These are phyloP conservation scores for Rhynchosporium agropyri DNA, from an alignment of 2,329 filamentous ascomycete genomes.

Conservation along the genomic window DNA sequence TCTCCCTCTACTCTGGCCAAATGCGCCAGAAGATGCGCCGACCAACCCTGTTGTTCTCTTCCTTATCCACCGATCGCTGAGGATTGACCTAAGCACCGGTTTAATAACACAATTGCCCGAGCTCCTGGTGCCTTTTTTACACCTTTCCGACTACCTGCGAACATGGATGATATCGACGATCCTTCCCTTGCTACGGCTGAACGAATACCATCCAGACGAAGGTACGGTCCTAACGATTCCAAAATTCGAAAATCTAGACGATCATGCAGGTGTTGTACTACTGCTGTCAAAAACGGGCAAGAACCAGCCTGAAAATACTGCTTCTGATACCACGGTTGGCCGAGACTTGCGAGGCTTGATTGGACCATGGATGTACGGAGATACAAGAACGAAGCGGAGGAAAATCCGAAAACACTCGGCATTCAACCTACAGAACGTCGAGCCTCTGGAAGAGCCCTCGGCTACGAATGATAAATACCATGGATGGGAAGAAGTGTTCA, in stretches of 20 bases:
- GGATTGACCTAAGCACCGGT: constrained; percentile 73
- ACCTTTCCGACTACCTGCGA: constrained; percentile 61
- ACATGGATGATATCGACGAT: constrained; percentile 71
- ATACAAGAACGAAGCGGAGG: constrained; percentile 58
- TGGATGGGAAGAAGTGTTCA: constrained; percentile 70
- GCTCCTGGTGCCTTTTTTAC: constrained; percentile 70
- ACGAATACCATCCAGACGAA: constrained; percentile 65
- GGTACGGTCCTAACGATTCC: constrained; percentile 55
- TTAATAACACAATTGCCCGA: constrained; percentile 67
- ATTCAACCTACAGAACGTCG: constrained; percentile 23
- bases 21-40: constrained; percentile 51
- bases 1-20: constrained; percentile 56
- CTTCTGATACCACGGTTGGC: constrained; percentile 48
- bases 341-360: constrained; percentile 70
- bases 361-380: constrained; percentile 73
- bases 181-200: constrained; percentile 68
- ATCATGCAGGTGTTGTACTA: constrained; percentile 59
- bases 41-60: constrained; percentile 64
- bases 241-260: constrained; percentile 64
- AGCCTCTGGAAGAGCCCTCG: constrained; percentile 35
- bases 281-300: constrained; percentile 59
- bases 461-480: constrained; percentile 47
- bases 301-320: constrained; percentile 17
- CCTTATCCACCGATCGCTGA: constrained; percentile 67
- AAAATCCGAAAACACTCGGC: constrained; percentile 39